Evolutionary conservation across 1,284 basidiomycete species (phyloP).

Genomic region (Malassezia sympodialis): DNA sequence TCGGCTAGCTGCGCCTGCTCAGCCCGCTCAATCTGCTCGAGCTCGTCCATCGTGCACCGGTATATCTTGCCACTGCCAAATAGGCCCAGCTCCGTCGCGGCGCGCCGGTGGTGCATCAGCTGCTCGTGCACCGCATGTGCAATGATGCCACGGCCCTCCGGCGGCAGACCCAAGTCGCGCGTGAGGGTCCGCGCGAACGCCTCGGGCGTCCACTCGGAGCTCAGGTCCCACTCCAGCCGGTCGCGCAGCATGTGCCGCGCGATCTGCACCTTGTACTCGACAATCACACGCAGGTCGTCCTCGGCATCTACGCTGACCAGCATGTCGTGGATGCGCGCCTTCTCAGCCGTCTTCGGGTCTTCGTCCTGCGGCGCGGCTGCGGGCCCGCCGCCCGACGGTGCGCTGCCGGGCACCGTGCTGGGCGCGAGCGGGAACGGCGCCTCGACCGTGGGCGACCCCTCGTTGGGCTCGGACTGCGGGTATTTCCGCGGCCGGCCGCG

Average conservation of each 20-base stretch:
- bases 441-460: not conserved
- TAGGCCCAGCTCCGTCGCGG: constrained; percentile 83
- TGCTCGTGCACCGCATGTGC: constrained; percentile 90
- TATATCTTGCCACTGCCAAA: constrained; percentile 52
- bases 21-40: constrained; percentile 22
- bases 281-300: constrained; percentile 41
- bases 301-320: constrained; percentile 26
- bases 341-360: constrained; percentile 1
- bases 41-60: constrained; percentile 27
- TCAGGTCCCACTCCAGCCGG: constrained; percentile 95
- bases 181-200: constrained; percentile 71
- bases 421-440: not conserved
- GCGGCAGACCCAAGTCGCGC: constrained; percentile 72
- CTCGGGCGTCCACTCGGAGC: constrained; percentile 81
- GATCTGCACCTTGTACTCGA: constrained; percentile 88
- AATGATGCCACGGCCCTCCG: constrained; percentile 76
- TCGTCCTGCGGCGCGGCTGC: not conserved
- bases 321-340: constrained; percentile 14
- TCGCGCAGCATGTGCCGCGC: constrained; percentile 79
- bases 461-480: not conserved
- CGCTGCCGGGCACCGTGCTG: not conserved
- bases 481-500: constrained; percentile 18
- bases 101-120: constrained; percentile 79
- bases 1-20: constrained; percentile 49
- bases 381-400: not conserved